Base-by-base conservation (phyloP, 73 alveolate species). In the Blepharisma japonicum region DNA sequence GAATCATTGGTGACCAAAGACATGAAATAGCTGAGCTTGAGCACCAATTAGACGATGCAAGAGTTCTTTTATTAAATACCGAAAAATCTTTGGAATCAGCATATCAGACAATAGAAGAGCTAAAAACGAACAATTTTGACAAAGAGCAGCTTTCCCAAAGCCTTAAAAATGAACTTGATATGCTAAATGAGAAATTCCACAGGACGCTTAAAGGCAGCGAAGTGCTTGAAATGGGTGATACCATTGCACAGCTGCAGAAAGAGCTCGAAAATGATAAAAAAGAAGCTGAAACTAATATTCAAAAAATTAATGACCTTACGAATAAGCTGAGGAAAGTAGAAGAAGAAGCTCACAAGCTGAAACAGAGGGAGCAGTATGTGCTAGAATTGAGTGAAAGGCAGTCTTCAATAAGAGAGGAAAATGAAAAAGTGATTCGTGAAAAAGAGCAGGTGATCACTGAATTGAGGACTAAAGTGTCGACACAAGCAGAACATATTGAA, bases 271-370 rank as follows among this genome's bases (percentile, higher is more conserved):
- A 8, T 14, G 38, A 8, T 8, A 61, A 61, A 61, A 61, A 25
- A 14, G 74, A 61, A 14, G n/a, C 14, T 8, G 14, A 14, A 61
- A 61, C 14, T 14, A 61, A 61, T 25, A 14, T 20, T 4, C 47
- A 61, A n/a, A n/a, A 61, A 14, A 25, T 61, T 2, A 61, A 61
- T 14, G 23, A 18, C 74, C 23, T 61, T 2, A 14, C 74, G 5
- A 68, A 78, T 55, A 21, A 77, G 77, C 54, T 83, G 8, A 46
- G 67, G 27, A 14, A 45, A 2, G 21, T 78, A 18, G 68, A 81
- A 38, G 76, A 77, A 45, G 91, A 83, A 67, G 78, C 78, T 71
- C 11, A 45, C 48, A 55, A 49, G 39, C 55, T 83, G 23, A 77
- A 51, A 32, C 79, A 79, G 25, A 14, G 82, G 55, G 48, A 78